Conservation (phyloP, 1,284 basidiomycete species). For the Cryptococcus sp. region DNA sequence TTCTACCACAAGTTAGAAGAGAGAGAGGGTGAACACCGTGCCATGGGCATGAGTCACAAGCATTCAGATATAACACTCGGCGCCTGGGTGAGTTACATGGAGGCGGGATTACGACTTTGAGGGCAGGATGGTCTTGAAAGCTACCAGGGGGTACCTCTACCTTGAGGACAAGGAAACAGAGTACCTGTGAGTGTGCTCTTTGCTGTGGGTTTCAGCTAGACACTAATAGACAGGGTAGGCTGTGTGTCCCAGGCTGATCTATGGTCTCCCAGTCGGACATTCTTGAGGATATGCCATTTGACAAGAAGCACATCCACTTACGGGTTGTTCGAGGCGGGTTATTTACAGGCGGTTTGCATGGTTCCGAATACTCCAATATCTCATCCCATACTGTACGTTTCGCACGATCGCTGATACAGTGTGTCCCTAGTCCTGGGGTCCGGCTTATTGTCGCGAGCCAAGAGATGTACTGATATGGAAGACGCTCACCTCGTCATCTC, state of each 20-base stretch:
- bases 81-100: conserved; percentile 1
- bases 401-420: too few relatives aligned
- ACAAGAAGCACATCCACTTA: conserved; percentile 22
- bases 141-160: conserved; percentile 20
- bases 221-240: conserved; percentile 6
- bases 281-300: conserved; percentile 23
- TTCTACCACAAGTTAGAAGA: too few relatives aligned
- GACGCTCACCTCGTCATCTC: too few relatives aligned
- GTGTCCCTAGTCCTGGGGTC: too few relatives aligned
- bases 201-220: background rate
- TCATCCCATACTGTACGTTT: too few relatives aligned
- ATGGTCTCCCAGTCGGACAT: conserved; percentile 19
- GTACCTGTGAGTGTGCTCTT: conserved; percentile 24
- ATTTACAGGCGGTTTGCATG: conserved; percentile 3
- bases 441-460: too few relatives aligned
- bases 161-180: conserved; percentile 22
- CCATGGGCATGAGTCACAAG: too few relatives aligned
- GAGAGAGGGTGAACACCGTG: too few relatives aligned
- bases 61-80: conserved; percentile 23
- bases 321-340: conserved; percentile 36
- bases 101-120: conserved; percentile 16
- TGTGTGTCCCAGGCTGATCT: conserved; percentile 36
- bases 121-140: conserved; percentile 19
- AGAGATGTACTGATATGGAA: too few relatives aligned
- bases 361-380: background rate